Evolutionary conservation across 176 grass and related monocot species (phyloP), one percentile per base, ranked within the genome.

Genomic region (Avena insularis): DNA sequence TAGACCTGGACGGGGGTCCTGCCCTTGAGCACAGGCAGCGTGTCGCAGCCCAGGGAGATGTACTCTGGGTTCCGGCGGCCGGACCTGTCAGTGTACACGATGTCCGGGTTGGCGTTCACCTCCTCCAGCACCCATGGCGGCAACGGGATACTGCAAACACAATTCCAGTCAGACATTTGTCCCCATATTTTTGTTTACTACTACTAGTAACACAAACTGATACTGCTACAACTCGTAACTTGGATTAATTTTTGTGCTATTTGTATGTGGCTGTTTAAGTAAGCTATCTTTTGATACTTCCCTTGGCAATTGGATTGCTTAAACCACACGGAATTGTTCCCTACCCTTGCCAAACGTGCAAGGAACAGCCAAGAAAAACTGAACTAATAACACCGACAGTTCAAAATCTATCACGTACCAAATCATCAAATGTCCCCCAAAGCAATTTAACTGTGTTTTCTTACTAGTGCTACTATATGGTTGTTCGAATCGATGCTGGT

Each of bases 1-100:
- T 99, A 99, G 85, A 93, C 94, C 83, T 99, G 97, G 85, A 99
- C 85, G 1, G 97, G 97, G 0, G 94, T 96, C 86, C 97, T 78
- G n/a, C 94, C 97, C 29, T 67, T 85, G 78, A 99, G 90, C 81
- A 99, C 92, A 20, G 97, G 94, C 57, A 99, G 69, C 10, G 70
- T 61, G 77, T 99, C 97, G 20, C 97, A 96, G 72, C 94, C 97
- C 8, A 98, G 74, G 55, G 97, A 98, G 92, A 98, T 90, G 77
- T 98, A 98, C 88, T 98, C 97, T 0, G 94, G 97, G 59, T 98
- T 98, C 71, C 97, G 91, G 2, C 89, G 90, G 1, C 92, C 94
- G 13, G 97, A 98, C 55, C 88, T 87, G 82, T 99, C 97, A 0
- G 97, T 91, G 87, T 99, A 96, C 71, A 94, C 89, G 12, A 99